Evolutionary conservation across 2,329 filamentous ascomycete genomes (phyloP).

Genomic region (Dactylellina haptotyla): DNA sequence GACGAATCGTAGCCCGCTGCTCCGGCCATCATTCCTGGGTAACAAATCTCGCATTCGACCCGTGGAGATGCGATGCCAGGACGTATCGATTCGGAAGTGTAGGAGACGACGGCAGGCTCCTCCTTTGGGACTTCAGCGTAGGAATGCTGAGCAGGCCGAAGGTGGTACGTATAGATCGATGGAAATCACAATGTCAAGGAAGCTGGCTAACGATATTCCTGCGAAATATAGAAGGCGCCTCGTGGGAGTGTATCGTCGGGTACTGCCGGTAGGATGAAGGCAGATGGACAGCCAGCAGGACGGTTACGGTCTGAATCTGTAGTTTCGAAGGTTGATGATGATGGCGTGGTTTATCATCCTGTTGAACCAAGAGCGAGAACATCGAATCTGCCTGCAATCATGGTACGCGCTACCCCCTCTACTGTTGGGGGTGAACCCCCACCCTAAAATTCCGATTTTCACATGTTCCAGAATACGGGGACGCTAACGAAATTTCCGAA

Average conservation of each 20-base stretch:
- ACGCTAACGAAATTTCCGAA: slow-evolving; percentile 31
- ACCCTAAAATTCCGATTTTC: slow-evolving; percentile 5
- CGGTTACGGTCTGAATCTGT: slow-evolving; percentile 49
- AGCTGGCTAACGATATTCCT: not conserved
- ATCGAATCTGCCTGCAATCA: slow-evolving; percentile 87
- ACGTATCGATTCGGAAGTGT: slow-evolving; percentile 97
- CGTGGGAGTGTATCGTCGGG: slow-evolving; percentile 66
- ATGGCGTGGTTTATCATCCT: slow-evolving; percentile 71
- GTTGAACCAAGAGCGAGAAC: slow-evolving; percentile 87
- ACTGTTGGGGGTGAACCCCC: not conserved
- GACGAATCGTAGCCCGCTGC: slow-evolving; percentile 85
- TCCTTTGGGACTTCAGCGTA: slow-evolving; percentile 97
- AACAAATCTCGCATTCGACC: slow-evolving; percentile 90
- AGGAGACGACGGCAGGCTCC: slow-evolving; percentile 87
- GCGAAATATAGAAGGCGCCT: slow-evolving; percentile 57
- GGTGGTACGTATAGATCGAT: slow-evolving; percentile 70
- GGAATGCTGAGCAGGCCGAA: slow-evolving; percentile 95
- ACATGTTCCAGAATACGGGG: not conserved
- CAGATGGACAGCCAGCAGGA: slow-evolving; percentile 69
- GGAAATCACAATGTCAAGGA: too few species aligned
- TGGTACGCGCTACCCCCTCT: slow-evolving; percentile 68
- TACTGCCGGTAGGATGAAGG: slow-evolving; percentile 70
- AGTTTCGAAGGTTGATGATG: slow-evolving; percentile 43
- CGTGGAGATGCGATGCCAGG: slow-evolving; percentile 93
- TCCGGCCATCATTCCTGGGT: slow-evolving; percentile 98